These are phyloP conservation scores for Phytopythium ostracodes DNA, from an alignment of 352 stramenopile genomes.

Conservation along the genomic window DNA sequence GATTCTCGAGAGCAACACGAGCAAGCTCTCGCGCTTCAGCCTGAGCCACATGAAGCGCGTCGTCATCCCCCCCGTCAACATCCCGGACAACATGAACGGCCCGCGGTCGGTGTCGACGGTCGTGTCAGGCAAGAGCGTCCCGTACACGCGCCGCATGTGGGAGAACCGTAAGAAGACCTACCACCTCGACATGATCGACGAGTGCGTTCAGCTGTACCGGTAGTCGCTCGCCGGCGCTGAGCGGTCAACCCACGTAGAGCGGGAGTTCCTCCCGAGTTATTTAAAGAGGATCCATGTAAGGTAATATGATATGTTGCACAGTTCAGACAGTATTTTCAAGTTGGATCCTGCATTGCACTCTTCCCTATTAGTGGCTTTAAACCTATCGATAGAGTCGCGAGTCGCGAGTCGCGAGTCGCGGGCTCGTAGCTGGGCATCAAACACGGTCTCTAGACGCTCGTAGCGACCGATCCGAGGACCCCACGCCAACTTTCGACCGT, in stretches of 20 bases:
- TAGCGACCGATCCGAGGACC: no score
- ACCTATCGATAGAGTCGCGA: no score
- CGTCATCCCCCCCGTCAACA: slow-evolving; percentile 51
- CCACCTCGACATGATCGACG: slow-evolving; percentile 48
- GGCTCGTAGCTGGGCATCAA: no score
- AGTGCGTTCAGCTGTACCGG: slow-evolving; percentile 35
- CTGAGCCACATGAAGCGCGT: slow-evolving; percentile 55
- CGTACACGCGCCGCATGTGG: slow-evolving; percentile 65
- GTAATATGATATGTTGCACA: not conserved
- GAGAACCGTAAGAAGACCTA: slow-evolving; percentile 50
- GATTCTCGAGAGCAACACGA: slow-evolving; percentile 37
- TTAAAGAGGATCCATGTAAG: not conserved
- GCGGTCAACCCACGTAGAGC: not conserved
- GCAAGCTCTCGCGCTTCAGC: slow-evolving; percentile 49
- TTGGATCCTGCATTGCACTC: not conserved
- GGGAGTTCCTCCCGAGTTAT: not conserved
- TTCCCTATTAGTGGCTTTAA: no score
- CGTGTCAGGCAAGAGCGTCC: slow-evolving; percentile 55
- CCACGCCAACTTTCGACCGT: no score
- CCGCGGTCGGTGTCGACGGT: slow-evolving; percentile 31
- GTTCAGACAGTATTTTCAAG: not conserved
- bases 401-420: no score
- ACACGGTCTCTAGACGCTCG: no score
- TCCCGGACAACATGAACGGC: slow-evolving; percentile 47
- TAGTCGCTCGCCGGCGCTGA: slow-evolving; percentile 1